A percentile compares a stretch with the other conserved stretches of the same genome.
Conservation (phyloP, 2,329 filamentous ascomycete species). For the Fusarium acutatum region DNA sequence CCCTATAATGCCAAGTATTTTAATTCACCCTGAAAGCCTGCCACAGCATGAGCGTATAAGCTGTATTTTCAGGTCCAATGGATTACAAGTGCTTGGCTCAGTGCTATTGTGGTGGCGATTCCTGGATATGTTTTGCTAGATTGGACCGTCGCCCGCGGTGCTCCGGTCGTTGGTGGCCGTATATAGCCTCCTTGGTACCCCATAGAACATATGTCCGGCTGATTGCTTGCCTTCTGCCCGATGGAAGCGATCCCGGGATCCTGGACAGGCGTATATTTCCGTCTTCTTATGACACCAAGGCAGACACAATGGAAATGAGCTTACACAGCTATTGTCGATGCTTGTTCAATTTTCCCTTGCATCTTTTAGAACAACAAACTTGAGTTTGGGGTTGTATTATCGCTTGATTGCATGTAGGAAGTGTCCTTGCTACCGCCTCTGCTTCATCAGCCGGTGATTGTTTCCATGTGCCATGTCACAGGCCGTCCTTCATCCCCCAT, state of each 20-base stretch:
- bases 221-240: neutral
- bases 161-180: conserved; percentile 2
- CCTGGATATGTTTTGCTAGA: neutral
- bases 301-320: neutral
- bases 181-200: conserved; percentile 1
- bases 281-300: neutral
- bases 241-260: neutral
- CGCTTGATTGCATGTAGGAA: conserved; percentile 20
- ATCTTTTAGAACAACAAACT: neutral
- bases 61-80: conserved; percentile 18
- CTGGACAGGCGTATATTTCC: neutral
- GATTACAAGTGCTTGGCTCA: conserved; percentile 8
- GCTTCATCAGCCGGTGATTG: conserved; percentile 17
- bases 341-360: neutral
- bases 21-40: conserved; percentile 13
- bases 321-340: neutral
- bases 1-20: neutral
- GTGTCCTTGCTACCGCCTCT: neutral
- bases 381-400: neutral
- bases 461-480: conserved; percentile 18
- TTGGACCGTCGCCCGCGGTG: neutral
- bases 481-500: conserved; percentile 22
- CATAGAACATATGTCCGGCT: neutral
- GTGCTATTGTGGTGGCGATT: neutral
- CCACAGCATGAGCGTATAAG: conserved; percentile 32